These are phyloP conservation scores for Guadua angustifolia DNA, from an alignment of 176 grass and related monocot genomes.

Conservation along the genomic window DNA sequence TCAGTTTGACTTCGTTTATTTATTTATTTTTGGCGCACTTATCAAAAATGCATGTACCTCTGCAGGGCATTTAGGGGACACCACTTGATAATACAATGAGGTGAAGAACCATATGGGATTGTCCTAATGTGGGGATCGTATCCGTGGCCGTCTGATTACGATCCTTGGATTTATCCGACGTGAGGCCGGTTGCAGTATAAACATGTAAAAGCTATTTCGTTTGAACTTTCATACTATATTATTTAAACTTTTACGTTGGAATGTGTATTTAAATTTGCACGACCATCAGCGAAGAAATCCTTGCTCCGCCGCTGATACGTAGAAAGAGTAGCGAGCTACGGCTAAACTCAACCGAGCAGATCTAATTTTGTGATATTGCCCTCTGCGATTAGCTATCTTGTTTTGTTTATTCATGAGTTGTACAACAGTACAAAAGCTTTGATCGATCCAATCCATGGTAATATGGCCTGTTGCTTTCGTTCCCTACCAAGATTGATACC, in stretches of 20 bases:
- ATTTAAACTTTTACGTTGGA: no score
- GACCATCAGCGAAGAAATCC: no score
- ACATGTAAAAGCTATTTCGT: no score
- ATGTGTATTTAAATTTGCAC: no score
- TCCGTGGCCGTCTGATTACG: no score
- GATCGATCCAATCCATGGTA: conserved; percentile 31
- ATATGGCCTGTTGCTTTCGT: conserved; percentile 22
- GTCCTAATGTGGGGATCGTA: background rate
- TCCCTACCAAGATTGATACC: conserved; percentile 23
- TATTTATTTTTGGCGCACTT: background rate
- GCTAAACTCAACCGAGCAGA: background rate
- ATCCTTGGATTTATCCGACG: background rate
- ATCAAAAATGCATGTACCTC: background rate
- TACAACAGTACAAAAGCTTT: background rate
- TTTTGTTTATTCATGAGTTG: background rate
- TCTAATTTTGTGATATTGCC: background rate
- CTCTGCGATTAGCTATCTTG: background rate
- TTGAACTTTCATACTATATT: no score
- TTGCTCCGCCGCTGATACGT: no score
- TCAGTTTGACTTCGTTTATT: conserved; percentile 18
- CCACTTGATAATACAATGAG: background rate
- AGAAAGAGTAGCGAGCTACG: no score
- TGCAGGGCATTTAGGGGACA: background rate
- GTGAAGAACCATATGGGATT: background rate
- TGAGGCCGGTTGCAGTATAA: no score